Evolutionary conservation across 805 yeast genomes (phyloP).

Genomic region (Wickerhamiella domercqiae): DNA sequence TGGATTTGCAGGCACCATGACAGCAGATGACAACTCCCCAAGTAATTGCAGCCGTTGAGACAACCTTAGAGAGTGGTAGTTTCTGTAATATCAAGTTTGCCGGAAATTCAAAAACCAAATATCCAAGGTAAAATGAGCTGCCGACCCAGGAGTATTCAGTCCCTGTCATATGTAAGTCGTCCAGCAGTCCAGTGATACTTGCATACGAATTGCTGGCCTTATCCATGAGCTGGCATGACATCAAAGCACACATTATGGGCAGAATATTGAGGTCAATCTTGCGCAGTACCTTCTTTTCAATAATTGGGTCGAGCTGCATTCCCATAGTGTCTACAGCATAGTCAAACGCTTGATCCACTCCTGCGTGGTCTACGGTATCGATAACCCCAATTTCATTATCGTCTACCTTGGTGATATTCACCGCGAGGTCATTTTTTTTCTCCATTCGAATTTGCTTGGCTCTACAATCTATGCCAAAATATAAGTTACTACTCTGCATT

Average conservation of each 20-base stretch:
- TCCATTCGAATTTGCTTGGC: too few species aligned
- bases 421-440: too few species aligned
- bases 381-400: too few species aligned
- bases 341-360: too few species aligned
- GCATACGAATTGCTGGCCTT: conserved; percentile 38
- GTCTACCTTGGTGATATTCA: too few species aligned
- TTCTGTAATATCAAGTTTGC: conserved; percentile 32
- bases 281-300: too few species aligned
- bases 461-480: too few species aligned
- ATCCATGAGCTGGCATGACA: conserved; percentile 56
- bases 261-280: conserved; percentile 38
- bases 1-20: conserved; percentile 30
- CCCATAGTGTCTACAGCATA: too few species aligned
- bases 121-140: conserved; percentile 51
- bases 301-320: too few species aligned
- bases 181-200: conserved; percentile 36
- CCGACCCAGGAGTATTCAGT: conserved; percentile 34
- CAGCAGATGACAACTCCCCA: conserved; percentile 36
- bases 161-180: conserved; percentile 33
- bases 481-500: too few species aligned
- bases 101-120: conserved; percentile 34
- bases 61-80: conserved; percentile 40
- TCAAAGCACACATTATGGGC: conserved; percentile 38
- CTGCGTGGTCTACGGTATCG: too few species aligned
- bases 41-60: conserved; percentile 27